Evolutionary conservation across 768 basidiomycete species (phyloP).

Genomic region (Tylopilus balloui): DNA sequence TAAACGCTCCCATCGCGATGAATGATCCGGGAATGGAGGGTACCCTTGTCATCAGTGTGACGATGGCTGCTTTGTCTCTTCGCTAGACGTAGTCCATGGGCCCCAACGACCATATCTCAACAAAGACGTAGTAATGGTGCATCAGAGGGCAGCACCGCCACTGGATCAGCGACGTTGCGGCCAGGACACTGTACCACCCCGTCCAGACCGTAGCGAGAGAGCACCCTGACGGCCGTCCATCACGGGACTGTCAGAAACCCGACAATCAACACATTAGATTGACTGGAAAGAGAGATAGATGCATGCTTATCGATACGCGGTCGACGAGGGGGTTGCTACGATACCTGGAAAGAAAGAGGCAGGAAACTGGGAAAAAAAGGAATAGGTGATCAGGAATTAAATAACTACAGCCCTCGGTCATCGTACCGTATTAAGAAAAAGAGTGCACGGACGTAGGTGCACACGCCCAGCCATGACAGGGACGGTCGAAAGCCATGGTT

Average conservation of each 20-base stretch:
- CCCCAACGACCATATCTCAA: neutral
- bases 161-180: neutral
- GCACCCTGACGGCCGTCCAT: neutral
- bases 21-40: constrained; percentile 6
- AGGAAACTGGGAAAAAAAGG: too few species aligned
- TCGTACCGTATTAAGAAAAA: too few species aligned
- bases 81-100: neutral
- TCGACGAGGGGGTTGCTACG: too few species aligned
- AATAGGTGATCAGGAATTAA: too few species aligned
- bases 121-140: neutral
- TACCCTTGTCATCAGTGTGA: neutral
- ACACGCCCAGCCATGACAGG: too few species aligned
- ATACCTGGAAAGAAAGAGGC: too few species aligned
- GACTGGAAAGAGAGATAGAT: too few species aligned
- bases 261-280: too few species aligned
- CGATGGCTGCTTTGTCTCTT: neutral
- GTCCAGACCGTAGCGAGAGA: neutral
- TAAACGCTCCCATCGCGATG: neutral
- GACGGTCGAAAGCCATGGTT: neutral
- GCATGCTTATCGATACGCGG: too few species aligned
- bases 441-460: too few species aligned
- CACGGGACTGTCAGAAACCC: neutral
- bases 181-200: neutral
- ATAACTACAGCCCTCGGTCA: too few species aligned
- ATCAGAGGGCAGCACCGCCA: neutral